phyloP scores from a whole-genome alignment of 2,329 filamentous ascomycete genomes.

The Pestalotiopsis sp. region DNA sequence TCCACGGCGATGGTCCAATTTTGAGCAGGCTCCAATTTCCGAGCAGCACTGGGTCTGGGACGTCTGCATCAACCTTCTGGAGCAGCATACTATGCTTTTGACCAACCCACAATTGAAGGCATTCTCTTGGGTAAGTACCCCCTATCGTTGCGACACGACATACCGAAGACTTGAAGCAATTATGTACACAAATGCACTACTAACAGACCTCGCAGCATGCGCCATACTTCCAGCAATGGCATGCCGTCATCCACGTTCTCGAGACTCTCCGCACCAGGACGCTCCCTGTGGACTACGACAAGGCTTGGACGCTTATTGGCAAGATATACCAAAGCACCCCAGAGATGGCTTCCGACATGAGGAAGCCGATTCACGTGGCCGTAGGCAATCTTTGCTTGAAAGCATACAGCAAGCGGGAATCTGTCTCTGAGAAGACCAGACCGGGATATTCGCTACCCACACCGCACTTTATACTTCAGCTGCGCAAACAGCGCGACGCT shows the following conservation, averaged over 20 bases:
- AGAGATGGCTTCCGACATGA: constrained; percentile 25
- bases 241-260: constrained; percentile 36
- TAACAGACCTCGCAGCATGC: constrained; percentile 17
- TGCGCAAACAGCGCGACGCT: constrained; percentile 17
- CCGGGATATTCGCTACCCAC: constrained; percentile 23
- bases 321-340: constrained; percentile 35
- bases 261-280: constrained; percentile 36
- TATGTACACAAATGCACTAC: background rate
- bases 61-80: constrained; percentile 29
- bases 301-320: constrained; percentile 36
- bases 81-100: constrained; percentile 35
- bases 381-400: constrained; percentile 35
- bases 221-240: constrained; percentile 34
- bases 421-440: constrained; percentile 20
- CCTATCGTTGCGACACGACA: no score
- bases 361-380: constrained; percentile 31
- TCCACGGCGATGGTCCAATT: constrained; percentile 32
- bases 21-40: constrained; percentile 26
- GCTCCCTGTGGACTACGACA: constrained; percentile 28
- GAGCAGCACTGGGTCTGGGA: constrained; percentile 33
- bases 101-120: constrained; percentile 30
- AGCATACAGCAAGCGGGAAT: constrained; percentile 26
- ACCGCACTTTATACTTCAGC: constrained; percentile 17
- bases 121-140: constrained; percentile 29
- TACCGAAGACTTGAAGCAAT: background rate